These are phyloP conservation scores for Colletotrichum trifolii DNA, from an alignment of 2,329 filamentous ascomycete species.

Conservation along the genomic window DNA sequence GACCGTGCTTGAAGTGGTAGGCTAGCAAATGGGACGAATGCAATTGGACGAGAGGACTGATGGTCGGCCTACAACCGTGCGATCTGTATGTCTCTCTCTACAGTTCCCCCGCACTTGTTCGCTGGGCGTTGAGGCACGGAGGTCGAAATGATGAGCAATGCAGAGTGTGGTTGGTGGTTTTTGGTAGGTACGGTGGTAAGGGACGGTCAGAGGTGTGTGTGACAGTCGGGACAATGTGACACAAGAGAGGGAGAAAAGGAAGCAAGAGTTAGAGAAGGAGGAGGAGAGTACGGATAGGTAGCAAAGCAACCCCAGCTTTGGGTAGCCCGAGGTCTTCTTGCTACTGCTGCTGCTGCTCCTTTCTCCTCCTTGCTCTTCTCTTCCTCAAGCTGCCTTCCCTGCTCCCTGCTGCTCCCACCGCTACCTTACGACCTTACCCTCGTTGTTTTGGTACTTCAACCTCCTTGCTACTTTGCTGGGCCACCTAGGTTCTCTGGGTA, in stretches of 20 bases:
- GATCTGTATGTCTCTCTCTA: slow-evolving; percentile 21
- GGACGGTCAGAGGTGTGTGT: slow-evolving; percentile 16
- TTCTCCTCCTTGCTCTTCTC: not conserved
- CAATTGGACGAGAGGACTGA: slow-evolving; percentile 31
- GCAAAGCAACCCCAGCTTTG: no score
- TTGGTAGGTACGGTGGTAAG: no score
- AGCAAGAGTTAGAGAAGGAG: not conserved
- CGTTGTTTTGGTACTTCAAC: no score
- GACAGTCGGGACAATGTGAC: slow-evolving; percentile 25
- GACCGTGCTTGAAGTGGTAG: slow-evolving; percentile 26
- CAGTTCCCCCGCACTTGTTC: slow-evolving; percentile 32
- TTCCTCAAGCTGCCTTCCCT: not conserved
- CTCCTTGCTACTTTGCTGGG: no score
- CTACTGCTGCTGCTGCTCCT: slow-evolving; percentile 9
- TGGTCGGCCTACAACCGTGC: slow-evolving; percentile 33
- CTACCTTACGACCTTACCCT: not conserved
- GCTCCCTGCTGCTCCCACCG: slow-evolving; percentile 4
- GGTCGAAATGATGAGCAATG: slow-evolving; percentile 9
- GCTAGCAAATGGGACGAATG: slow-evolving; percentile 30
- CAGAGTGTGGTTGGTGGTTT: not conserved
- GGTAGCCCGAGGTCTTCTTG: not conserved
- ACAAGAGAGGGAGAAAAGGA: slow-evolving; percentile 23
- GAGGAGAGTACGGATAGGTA: no score
- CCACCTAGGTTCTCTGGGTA: no score
- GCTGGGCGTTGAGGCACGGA: slow-evolving; percentile 9